Percentiles rank a stretch among this genome's conserved stretches.
phyloP scores from a whole-genome alignment of 208 protist genomes.

The Trypanosoma congolense region DNA sequence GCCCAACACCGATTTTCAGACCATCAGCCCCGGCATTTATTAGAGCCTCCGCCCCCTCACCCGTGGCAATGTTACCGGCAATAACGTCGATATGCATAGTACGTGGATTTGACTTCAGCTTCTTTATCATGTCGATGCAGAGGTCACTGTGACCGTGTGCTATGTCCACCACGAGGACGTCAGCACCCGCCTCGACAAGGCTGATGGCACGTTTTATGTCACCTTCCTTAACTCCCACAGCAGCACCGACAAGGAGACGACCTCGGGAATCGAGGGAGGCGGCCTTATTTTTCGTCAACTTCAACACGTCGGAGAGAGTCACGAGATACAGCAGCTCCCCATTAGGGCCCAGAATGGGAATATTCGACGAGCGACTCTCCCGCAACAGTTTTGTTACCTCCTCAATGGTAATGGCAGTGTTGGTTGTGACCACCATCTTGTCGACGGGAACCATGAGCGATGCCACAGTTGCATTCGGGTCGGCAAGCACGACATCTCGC shows the following conservation, averaged over 20 bases:
- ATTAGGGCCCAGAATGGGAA: constrained; percentile 58
- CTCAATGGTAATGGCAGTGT: constrained; percentile 56
- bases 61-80: constrained; percentile 88
- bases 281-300: constrained; percentile 61
- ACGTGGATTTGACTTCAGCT: constrained; percentile 62
- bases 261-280: constrained; percentile 71
- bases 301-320: constrained; percentile 77
- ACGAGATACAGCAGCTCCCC: constrained; percentile 74
- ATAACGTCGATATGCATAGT: constrained; percentile 75
- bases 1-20: constrained; percentile 86
- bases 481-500: constrained; percentile 68
- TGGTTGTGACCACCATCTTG: constrained; percentile 39
- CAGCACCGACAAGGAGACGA: constrained; percentile 78
- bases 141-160: constrained; percentile 87
- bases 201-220: constrained; percentile 55
- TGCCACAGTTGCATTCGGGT: constrained; percentile 28
- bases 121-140: constrained; percentile 79
- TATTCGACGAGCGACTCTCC: constrained; percentile 42
- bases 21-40: constrained; percentile 87
- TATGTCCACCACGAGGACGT: constrained; percentile 89
- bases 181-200: constrained; percentile 68
- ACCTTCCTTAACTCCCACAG: constrained; percentile 80
- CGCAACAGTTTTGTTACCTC: constrained; percentile 70
- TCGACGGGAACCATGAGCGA: constrained; percentile 70
- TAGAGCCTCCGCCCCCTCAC: constrained; percentile 70